Conservation (phyloP, 768 basidiomycete genomes). For the Termitomyces sp. region DNA sequence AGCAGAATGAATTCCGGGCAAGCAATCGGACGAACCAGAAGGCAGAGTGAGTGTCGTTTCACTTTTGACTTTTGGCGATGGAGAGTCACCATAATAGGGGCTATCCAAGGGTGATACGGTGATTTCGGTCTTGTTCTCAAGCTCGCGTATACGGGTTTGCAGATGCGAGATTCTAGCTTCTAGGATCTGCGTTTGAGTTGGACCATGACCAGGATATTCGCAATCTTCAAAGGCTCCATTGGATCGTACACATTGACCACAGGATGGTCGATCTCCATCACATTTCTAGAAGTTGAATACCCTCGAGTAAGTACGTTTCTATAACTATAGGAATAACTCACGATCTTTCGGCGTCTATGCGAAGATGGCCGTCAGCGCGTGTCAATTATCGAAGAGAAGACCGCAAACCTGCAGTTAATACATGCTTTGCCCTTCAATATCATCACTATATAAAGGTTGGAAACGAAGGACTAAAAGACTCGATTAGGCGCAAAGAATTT, state of each 20-base stretch:
- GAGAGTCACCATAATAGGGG: slow-evolving; percentile 9
- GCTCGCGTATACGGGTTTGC: slow-evolving; percentile 35
- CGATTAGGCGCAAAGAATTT: slow-evolving; percentile 24
- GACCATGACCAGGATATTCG: slow-evolving; percentile 45
- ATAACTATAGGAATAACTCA: slow-evolving; percentile 12
- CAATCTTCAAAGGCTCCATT: slow-evolving; percentile 43
- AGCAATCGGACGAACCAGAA: not conserved
- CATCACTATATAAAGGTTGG: slow-evolving; percentile 68
- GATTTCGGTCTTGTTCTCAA: slow-evolving; percentile 25
- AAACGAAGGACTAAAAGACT: slow-evolving; percentile 22
- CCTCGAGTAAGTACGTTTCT: not conserved
- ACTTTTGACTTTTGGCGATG: slow-evolving; percentile 1
- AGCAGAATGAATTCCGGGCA: not conserved
- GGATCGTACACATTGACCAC: slow-evolving; percentile 43
- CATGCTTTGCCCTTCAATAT: slow-evolving; percentile 39
- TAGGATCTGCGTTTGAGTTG: slow-evolving; percentile 38
- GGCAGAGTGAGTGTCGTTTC: not conserved
- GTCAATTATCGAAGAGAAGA: not conserved
- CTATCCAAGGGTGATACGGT: slow-evolving; percentile 9
- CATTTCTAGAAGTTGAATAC: slow-evolving; percentile 36
- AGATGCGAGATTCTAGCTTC: slow-evolving; percentile 42
- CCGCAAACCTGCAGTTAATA: slow-evolving; percentile 43
- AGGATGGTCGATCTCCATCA: slow-evolving; percentile 45
- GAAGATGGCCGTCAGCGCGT: not conserved
- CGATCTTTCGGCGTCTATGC: slow-evolving; percentile 47